Conservation (phyloP, 2,329 filamentous ascomycete species). For the Zasmidium citrigriseum region DNA sequence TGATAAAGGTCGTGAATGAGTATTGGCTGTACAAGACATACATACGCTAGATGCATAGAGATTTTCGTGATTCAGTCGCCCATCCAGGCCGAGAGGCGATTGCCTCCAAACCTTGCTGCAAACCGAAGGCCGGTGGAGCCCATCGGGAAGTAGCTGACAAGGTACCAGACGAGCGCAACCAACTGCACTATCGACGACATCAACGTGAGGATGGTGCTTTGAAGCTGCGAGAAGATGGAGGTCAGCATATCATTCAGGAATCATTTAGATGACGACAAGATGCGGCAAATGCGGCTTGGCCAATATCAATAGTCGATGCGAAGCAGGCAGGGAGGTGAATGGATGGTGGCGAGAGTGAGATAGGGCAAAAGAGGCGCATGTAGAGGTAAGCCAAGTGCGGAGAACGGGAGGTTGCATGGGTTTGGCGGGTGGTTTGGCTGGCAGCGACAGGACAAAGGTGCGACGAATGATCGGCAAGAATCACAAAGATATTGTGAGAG, state of each 20-base stretch:
- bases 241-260: slow-evolving; percentile 30
- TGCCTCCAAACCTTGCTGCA: slow-evolving; percentile 81
- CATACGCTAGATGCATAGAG: neutral
- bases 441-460: slow-evolving; percentile 19
- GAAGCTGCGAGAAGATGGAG: slow-evolving; percentile 60
- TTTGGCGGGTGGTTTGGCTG: slow-evolving; percentile 9
- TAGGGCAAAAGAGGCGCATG: slow-evolving; percentile 12
- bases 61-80: slow-evolving; percentile 57
- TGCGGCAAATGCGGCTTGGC: slow-evolving; percentile 13
- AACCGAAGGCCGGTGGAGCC: slow-evolving; percentile 84
- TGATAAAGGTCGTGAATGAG: neutral
- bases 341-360: slow-evolving; percentile 11
- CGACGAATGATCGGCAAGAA: slow-evolving; percentile 25
- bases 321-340: neutral
- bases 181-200: slow-evolving; percentile 83
- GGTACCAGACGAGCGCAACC: slow-evolving; percentile 83
- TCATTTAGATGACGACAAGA: slow-evolving; percentile 10
- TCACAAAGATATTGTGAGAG: slow-evolving; percentile 26
- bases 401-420: slow-evolving; percentile 14
- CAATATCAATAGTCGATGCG: neutral
- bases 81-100: slow-evolving; percentile 86
- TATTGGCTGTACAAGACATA: neutral
- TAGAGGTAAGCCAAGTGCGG: neutral
- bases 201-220: slow-evolving; percentile 80
- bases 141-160: slow-evolving; percentile 98